These are phyloP conservation scores for Selaginella moellendorffii DNA, from an alignment of 75 land plant species.

Conservation along the genomic window DNA sequence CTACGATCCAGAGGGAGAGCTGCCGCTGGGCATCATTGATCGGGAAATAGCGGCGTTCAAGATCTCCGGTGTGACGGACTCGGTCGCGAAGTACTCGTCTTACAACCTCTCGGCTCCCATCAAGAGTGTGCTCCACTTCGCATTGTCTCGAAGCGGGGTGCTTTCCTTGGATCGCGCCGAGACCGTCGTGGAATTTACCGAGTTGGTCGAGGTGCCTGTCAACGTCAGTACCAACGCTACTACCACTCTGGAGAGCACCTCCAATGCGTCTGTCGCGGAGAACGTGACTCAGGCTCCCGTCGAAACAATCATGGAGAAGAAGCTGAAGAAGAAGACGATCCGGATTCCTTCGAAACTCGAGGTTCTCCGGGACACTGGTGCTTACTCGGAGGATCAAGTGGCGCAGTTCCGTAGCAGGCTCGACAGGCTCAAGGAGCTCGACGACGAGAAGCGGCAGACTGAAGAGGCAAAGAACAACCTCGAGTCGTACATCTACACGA, in stretches of 20 bases:
- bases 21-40: constrained; percentile 57
- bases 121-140: constrained; percentile 73
- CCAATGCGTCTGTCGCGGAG: neutral
- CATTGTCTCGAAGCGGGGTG: constrained; percentile 79
- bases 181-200: constrained; percentile 72
- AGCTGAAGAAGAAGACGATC: constrained; percentile 65
- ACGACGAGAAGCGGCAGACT: constrained; percentile 60
- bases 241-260: constrained; percentile 26
- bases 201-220: constrained; percentile 54
- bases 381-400: constrained; percentile 39
- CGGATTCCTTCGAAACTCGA: constrained; percentile 68
- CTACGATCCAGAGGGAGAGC: constrained; percentile 41
- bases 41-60: constrained; percentile 50
- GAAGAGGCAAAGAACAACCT: constrained; percentile 80
- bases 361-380: neutral
- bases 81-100: constrained; percentile 59
- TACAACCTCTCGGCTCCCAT: constrained; percentile 78
- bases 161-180: constrained; percentile 76
- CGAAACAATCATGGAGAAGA: constrained; percentile 36
- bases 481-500: constrained; percentile 77
- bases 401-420: constrained; percentile 44
- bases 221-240: constrained; percentile 40
- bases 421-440: constrained; percentile 53
- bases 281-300: neutral
- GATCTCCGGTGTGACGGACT: constrained; percentile 59